Evolutionary conservation across 768 basidiomycete species (phyloP).

Genomic region (Cystoderma amianthinum): DNA sequence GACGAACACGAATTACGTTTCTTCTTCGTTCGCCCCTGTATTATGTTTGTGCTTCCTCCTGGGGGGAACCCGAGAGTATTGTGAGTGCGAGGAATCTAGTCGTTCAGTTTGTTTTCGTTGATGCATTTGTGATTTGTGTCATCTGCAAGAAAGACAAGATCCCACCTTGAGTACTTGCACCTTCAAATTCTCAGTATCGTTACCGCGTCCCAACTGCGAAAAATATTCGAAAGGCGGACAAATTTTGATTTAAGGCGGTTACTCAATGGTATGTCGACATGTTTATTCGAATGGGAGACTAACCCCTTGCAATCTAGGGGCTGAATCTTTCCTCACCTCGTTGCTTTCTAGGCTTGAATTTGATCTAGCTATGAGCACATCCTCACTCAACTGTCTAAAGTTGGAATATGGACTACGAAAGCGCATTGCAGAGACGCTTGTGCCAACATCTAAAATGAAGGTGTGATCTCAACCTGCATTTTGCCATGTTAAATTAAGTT

Average conservation of each 20-base stretch:
- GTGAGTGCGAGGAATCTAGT: slow-evolving; percentile 46
- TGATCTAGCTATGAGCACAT: slow-evolving; percentile 77
- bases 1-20: slow-evolving; percentile 79
- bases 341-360: slow-evolving; percentile 64
- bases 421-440: slow-evolving; percentile 72
- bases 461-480: slow-evolving; percentile 23
- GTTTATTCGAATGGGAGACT: background rate
- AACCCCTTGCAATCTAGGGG: slow-evolving; percentile 39
- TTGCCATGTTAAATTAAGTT: background rate
- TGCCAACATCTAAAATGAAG: slow-evolving; percentile 77
- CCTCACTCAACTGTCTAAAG: slow-evolving; percentile 75
- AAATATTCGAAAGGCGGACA: slow-evolving; percentile 82
- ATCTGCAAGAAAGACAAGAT: slow-evolving; percentile 76
- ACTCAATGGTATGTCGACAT: slow-evolving; percentile 43
- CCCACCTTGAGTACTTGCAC: slow-evolving; percentile 93
- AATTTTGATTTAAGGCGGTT: slow-evolving; percentile 87
- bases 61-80: slow-evolving; percentile 95
- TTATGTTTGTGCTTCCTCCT: slow-evolving; percentile 84
- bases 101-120: slow-evolving; percentile 4
- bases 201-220: slow-evolving; percentile 74
- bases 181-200: slow-evolving; percentile 90
- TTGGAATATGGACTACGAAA: slow-evolving; percentile 65
- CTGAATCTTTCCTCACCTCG: slow-evolving; percentile 74
- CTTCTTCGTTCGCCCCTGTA: slow-evolving; percentile 84
- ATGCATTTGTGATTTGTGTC: too few species aligned